Evolutionary conservation across 805 yeast genomes (phyloP).

Genomic region (Allodekkera sacchari): DNA sequence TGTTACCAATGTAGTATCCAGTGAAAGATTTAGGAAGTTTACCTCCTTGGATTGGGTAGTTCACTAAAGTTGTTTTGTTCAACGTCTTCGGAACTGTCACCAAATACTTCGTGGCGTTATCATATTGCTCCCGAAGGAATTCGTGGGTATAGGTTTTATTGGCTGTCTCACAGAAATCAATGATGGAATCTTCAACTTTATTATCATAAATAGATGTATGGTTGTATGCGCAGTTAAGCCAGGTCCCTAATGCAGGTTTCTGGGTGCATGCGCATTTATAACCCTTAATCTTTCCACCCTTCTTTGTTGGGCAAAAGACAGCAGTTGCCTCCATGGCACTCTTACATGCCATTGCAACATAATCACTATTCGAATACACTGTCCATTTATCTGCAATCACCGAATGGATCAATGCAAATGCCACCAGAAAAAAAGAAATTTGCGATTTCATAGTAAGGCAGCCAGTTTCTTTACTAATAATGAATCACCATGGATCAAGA

Average conservation of each 20-base stretch:
- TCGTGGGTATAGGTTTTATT: slow-evolving; percentile 24
- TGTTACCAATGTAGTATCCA: slow-evolving; percentile 17
- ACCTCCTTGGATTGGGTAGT: slow-evolving; percentile 28
- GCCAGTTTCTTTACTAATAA: too few species aligned
- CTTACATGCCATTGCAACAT: slow-evolving; percentile 13
- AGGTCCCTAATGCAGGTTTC: slow-evolving; percentile 21
- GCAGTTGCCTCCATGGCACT: slow-evolving; percentile 13
- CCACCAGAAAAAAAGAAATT: slow-evolving; percentile 1
- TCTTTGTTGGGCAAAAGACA: slow-evolving; percentile 11
- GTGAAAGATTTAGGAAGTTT: slow-evolving; percentile 15
- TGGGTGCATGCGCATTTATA: slow-evolving; percentile 20
- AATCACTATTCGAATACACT: slow-evolving; percentile 10
- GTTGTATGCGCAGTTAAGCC: slow-evolving; percentile 19
- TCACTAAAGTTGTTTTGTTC: slow-evolving; percentile 21
- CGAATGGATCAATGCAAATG: not conserved
- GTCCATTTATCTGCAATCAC: slow-evolving; percentile 7
- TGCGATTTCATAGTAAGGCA: too few species aligned
- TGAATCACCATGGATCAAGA: too few species aligned
- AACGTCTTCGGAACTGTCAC: slow-evolving; percentile 22
- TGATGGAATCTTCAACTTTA: slow-evolving; percentile 15
- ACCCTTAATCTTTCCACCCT: slow-evolving; percentile 1
- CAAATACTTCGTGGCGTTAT: slow-evolving; percentile 34
- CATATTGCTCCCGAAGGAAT: slow-evolving; percentile 27
- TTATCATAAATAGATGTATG: slow-evolving; percentile 8
- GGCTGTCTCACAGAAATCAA: slow-evolving; percentile 11